Conservation (phyloP, 257 asterid species). For the Capsicum baccatum region DNA sequence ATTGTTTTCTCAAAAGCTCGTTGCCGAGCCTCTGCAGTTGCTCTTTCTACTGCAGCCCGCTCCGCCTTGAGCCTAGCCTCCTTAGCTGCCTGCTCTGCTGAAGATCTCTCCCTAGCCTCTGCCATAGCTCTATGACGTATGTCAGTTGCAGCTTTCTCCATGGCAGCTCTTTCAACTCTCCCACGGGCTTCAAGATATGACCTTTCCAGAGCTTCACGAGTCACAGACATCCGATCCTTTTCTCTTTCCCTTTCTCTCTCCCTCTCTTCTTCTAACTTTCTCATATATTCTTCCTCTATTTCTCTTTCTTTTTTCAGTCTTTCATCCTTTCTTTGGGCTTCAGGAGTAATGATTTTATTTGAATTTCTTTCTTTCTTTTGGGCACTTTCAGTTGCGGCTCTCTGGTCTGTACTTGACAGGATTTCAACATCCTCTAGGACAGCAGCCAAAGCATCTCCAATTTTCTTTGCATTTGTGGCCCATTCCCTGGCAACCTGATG, state of each 20-base stretch:
- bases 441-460: constrained; percentile 48
- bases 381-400: constrained; percentile 40
- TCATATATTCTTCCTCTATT: constrained; percentile 55
- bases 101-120: constrained; percentile 37
- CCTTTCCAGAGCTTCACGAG: constrained; percentile 70
- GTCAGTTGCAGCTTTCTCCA: constrained; percentile 68
- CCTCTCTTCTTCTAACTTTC: constrained; percentile 81
- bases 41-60: constrained; percentile 87
- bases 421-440: constrained; percentile 45
- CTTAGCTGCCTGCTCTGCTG: constrained; percentile 23
- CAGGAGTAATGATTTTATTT: constrained; percentile 42
- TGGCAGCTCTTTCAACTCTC: constrained; percentile 67
- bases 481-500: constrained; percentile 44
- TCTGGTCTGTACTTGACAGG: constrained; percentile 38
- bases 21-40: constrained; percentile 83
- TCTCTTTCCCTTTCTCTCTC: constrained; percentile 96
- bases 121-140: constrained; percentile 62
- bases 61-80: constrained; percentile 77
- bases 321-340: constrained; percentile 48
- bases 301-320: constrained; percentile 57
- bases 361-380: constrained; percentile 47
- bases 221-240: constrained; percentile 89
- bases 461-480: constrained; percentile 49
- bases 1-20: constrained; percentile 74
- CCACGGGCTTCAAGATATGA: constrained; percentile 67